These are phyloP conservation scores for Pestalotiopsis sp. DNA, from an alignment of 2,329 filamentous ascomycete genomes.

Conservation along the genomic window DNA sequence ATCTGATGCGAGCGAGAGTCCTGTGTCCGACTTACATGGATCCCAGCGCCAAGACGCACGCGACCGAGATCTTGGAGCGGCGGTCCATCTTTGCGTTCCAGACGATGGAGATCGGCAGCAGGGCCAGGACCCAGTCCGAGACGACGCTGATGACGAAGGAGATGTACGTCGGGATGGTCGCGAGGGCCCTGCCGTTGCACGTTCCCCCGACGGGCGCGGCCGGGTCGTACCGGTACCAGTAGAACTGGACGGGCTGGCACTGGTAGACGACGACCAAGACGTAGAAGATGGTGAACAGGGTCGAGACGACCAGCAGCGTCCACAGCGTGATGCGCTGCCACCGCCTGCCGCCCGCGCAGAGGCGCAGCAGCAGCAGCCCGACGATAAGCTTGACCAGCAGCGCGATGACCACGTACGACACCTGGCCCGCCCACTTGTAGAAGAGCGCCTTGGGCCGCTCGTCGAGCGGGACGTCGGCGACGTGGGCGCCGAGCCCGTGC, in stretches of 20 bases:
- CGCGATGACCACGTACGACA: conserved; percentile 12
- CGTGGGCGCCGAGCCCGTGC: conserved; percentile 13
- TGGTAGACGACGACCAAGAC: conserved; percentile 15
- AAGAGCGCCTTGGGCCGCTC: conserved; percentile 12
- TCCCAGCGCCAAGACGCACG: conserved; percentile 13
- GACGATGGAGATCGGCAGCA: conserved; percentile 15
- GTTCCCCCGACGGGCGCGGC: conserved; percentile 4
- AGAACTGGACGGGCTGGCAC: conserved; percentile 12
- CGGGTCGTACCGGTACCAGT: conserved; percentile 15
- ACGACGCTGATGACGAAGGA: conserved; percentile 13
- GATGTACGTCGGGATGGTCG: conserved; percentile 6
- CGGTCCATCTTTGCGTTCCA: conserved; percentile 14
- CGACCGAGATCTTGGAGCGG: conserved; percentile 13
- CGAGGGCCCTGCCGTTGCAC: conserved; percentile 5
- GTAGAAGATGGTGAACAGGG: conserved; percentile 8
- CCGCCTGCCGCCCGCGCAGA: conserved; percentile 5
- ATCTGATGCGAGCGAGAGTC: background rate
- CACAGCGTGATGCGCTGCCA: conserved; percentile 15
- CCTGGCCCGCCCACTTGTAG: conserved; percentile 15
- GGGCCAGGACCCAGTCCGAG: conserved; percentile 7
- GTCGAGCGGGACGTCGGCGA: conserved; percentile 7
- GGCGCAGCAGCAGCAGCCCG: conserved; percentile 11
- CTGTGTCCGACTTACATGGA: conserved; percentile 14
- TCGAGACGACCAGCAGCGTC: conserved; percentile 8
- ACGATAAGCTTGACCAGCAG: conserved; percentile 14